phyloP scores from a whole-genome alignment of 371 early-diverging fungal species.

The Umbelopsis sp. region DNA sequence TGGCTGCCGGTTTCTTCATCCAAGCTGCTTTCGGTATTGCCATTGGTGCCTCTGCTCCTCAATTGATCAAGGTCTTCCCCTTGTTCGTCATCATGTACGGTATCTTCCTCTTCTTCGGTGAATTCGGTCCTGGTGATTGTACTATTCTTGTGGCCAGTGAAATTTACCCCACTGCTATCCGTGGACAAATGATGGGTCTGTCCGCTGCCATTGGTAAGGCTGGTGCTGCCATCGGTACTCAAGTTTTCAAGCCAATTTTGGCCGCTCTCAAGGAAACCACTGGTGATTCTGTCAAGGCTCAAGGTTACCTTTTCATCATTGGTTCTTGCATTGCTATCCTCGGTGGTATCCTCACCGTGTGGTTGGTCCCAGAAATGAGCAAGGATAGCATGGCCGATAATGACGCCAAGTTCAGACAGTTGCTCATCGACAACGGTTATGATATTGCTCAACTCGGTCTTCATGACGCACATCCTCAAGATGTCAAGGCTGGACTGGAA shows the following conservation, averaged over 20 bases:
- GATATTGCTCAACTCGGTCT: slow-evolving; percentile 37
- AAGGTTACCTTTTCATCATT: slow-evolving; percentile 55
- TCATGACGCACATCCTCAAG: background rate
- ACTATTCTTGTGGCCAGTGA: slow-evolving; percentile 55
- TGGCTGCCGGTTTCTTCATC: slow-evolving; percentile 56
- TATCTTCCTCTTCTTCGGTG: slow-evolving; percentile 57
- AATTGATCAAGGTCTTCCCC: slow-evolving; percentile 46
- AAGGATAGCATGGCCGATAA: slow-evolving; percentile 40
- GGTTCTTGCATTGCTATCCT: slow-evolving; percentile 54
- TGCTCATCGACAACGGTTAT: slow-evolving; percentile 50
- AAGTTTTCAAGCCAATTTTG: slow-evolving; percentile 53
- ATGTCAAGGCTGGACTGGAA: slow-evolving; percentile 18
- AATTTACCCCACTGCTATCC: slow-evolving; percentile 62
- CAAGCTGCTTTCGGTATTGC: slow-evolving; percentile 56
- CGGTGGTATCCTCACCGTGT: slow-evolving; percentile 43
- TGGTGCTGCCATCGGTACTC: slow-evolving; percentile 58
- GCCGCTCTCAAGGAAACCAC: slow-evolving; percentile 33
- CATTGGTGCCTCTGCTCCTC: slow-evolving; percentile 48
- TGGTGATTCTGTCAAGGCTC: slow-evolving; percentile 43
- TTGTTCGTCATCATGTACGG: slow-evolving; percentile 62
- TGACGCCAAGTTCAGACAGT: slow-evolving; percentile 51
- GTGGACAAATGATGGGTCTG: slow-evolving; percentile 61
- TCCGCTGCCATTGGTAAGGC: slow-evolving; percentile 60
- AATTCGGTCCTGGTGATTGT: slow-evolving; percentile 64
- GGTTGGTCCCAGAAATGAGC: slow-evolving; percentile 41